Base-by-base conservation (phyloP, 106 monocot genomes). In the Agapanthus africanus region DNA sequence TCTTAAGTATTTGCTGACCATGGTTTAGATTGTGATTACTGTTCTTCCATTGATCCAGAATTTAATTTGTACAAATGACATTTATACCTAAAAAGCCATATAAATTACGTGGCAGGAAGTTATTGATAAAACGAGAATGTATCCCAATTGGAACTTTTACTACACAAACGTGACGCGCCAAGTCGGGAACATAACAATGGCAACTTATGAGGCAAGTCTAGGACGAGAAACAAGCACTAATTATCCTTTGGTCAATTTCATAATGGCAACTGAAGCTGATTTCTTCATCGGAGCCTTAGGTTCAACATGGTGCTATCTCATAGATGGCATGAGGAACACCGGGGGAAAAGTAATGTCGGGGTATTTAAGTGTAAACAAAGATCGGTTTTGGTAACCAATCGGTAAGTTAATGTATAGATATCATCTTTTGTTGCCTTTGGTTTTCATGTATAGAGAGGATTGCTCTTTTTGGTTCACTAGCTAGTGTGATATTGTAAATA, bases 221-320 rank as follows among this genome's bases (percentile, higher is more conserved):
- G 93, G 93, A 35, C 78, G 93, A 46, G 81, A 93, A 72, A 81
- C 73, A 18, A 86, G 89, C 67, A 93, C 89, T 14, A 93, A 93
- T 64, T 89, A 93, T 65, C 93, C 93, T 22, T 88, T 93, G 16
- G 93, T 86, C 5, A 93, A 93, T 56, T 93, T 93, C 67, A 49
- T 93, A 18, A 79, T 89, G 89, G 93, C 93, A n/a, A 70, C 88
- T 8, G 93, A 93, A 32, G 93, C 93, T 1, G 89, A 93, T 84
- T 93, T 86, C 68, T 93, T 86, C 54, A n/a, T 86, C 27, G 93
- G 93, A 70, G 93, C 93, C 27, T 64, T 89, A 65, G 93, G 93
- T 35, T 93, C 89, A 23, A 93, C 89, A 10, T 93, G 93, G 93
- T 93, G 93, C 51, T 93, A 73, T 49, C 86, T 93, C 32, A 93